Evolutionary conservation across 1,284 basidiomycete genomes (phyloP).

Genomic region (Boletus sp.): DNA sequence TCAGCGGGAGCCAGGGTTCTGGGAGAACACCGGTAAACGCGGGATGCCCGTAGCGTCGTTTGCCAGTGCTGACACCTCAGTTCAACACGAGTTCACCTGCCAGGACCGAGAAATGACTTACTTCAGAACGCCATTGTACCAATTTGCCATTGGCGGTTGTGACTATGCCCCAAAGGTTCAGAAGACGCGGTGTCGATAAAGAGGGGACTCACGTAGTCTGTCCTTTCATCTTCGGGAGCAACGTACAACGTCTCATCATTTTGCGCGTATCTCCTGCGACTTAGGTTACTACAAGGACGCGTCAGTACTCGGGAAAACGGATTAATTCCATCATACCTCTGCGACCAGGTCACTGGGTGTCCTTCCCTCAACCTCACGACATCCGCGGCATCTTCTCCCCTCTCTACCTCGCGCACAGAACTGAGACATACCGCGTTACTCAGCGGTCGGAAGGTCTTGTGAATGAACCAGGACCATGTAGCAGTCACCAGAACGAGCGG

Average conservation of each 20-base stretch:
- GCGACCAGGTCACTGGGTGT: constrained; percentile 81
- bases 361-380: constrained; percentile 70
- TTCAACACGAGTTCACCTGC: neutral
- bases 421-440: constrained; percentile 82
- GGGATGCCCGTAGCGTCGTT: constrained; percentile 87
- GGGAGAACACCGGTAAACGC: constrained; percentile 87
- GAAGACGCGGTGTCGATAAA: neutral
- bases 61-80: constrained; percentile 63
- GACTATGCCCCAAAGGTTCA: constrained; percentile 48
- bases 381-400: constrained; percentile 79
- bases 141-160: constrained; percentile 93
- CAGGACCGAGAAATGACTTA: constrained; percentile 35
- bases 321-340: constrained; percentile 54
- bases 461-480: constrained; percentile 78
- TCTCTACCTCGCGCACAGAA: constrained; percentile 84
- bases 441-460: constrained; percentile 71
- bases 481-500: constrained; percentile 79
- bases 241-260: constrained; percentile 96
- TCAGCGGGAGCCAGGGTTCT: constrained; percentile 87
- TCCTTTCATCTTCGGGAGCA: constrained; percentile 85
- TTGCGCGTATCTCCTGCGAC: constrained; percentile 80
- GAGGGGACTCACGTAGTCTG: constrained; percentile 73
- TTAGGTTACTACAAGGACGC: constrained; percentile 61
- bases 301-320: constrained; percentile 7
- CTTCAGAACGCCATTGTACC: constrained; percentile 90